These are phyloP conservation scores for Pseudofabraea citricarpa DNA, from an alignment of 2,329 filamentous ascomycete genomes.

Conservation along the genomic window DNA sequence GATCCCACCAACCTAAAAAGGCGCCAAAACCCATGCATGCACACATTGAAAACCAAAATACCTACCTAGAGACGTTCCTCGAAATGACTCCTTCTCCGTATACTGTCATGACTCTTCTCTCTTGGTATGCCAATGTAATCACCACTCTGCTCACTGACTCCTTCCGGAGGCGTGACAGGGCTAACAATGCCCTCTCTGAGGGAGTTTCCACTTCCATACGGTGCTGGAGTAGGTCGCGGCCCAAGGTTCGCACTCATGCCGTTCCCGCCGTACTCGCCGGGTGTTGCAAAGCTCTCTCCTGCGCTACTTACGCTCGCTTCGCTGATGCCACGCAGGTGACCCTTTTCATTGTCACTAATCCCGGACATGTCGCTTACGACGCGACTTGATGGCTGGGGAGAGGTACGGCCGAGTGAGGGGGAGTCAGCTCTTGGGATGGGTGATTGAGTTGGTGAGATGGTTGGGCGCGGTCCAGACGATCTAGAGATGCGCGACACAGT, in stretches of 20 bases:
- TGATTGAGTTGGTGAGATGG: conserved; percentile 6
- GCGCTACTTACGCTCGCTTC: conserved; percentile 21
- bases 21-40: too few relatives aligned
- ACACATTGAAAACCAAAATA: too few relatives aligned
- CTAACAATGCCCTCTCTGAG: conserved; percentile 8
- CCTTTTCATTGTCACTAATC: conserved; percentile 13
- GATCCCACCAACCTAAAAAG: too few relatives aligned
- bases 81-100: too few relatives aligned
- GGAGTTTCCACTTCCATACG: neutral
- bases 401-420: conserved; percentile 5
- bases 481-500: too few relatives aligned
- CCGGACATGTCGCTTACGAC: conserved; percentile 12
- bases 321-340: conserved; percentile 20
- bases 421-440: conserved; percentile 11
- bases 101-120: too few relatives aligned
- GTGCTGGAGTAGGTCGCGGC: neutral
- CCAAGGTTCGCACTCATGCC: neutral
- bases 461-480: too few relatives aligned
- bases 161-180: conserved; percentile 17
- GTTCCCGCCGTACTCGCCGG: conserved; percentile 1
- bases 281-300: conserved; percentile 10
- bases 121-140: conserved; percentile 20
- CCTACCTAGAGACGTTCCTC: too few relatives aligned
- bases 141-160: neutral
- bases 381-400: conserved; percentile 3